phyloP scores from a whole-genome alignment of 441 rosid genomes.

The Gossypium aridum region DNA sequence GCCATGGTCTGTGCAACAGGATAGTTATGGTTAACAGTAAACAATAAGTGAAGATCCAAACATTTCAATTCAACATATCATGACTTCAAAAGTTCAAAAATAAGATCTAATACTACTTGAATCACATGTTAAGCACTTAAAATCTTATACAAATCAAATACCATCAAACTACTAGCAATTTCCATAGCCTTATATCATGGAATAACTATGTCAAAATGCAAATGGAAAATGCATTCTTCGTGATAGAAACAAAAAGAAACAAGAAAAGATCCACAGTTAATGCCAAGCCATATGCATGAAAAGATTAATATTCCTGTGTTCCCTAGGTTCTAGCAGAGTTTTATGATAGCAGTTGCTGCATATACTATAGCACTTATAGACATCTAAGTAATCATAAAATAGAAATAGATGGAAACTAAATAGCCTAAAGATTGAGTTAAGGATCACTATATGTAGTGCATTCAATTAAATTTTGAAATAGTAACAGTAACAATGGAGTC shows the following conservation, averaged over 20 bases:
- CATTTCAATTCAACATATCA: not conserved
- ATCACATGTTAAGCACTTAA: not conserved
- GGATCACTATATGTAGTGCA: not conserved
- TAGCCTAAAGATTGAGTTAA: not conserved
- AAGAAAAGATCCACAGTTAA: not conserved
- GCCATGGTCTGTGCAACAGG: conserved; percentile 39
- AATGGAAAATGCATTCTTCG: not conserved
- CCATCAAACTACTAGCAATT: not conserved
- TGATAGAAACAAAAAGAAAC: not conserved
- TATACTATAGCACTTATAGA: not conserved
- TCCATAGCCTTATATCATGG: not conserved
- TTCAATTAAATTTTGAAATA: not conserved
- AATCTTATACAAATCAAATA: not conserved
- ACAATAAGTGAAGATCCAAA: not conserved
- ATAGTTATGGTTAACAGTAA: conserved; percentile 19
- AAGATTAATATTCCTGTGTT: not conserved
- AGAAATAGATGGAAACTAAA: not conserved
- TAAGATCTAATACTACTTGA: not conserved
- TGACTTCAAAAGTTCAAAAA: not conserved
- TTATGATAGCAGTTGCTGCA: not conserved
- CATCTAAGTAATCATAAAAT: not conserved
- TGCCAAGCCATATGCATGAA: not conserved
- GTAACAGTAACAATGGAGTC: not conserved
- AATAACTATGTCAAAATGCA: not conserved
- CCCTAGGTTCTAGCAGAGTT: not conserved